Evolutionary conservation across 345 rosid species (phyloP), one percentile per base, ranked within the genome.

Genomic region (Streptanthus diversifolius): DNA sequence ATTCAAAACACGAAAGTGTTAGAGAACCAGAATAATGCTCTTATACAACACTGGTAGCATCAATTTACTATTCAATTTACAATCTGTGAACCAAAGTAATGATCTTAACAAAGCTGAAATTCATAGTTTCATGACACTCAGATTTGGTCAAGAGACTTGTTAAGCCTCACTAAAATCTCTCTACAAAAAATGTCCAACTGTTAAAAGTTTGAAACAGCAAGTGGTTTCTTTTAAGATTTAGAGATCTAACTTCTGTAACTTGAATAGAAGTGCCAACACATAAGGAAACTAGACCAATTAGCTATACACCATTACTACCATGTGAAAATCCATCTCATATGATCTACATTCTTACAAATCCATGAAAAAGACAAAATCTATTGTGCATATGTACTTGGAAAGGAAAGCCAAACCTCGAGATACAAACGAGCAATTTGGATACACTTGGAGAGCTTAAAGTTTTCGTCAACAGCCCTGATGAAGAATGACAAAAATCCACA

Each of bases 351-450:
- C 49, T 69, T 7, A 29, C 8, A 71, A 37, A 63, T 0, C 7
- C 27, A 58, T 57, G 68, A 29, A 64, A 44, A 48, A 56, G 35
- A 70, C 36, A 56, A 39, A 54, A 64, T 39, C 48, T 29, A 39
- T 11, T 14, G 11, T 2, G 47, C 52, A 45, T 6, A 40, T 43
- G 52, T 22, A 32, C 25, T 19, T 40, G 56, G 72, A 68, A 48
- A 19, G 57, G 5, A 43, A 54, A 77, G 30, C 18, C 80, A 79
- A 82, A 91, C 97, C 99, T 95, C 96, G 1, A 95, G 95, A 80
- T 95, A 95, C 18, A 95, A 79, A 67, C 99, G 89, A 75, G 97
- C 97, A 70, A 91, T 95, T 80, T 90, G 99, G 66, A 95, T 92
- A 81, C 99, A 95, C 76, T 95, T 91, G 61, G 99, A 85, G 76